Evolutionary conservation across 129 eudicot genomes (phyloP).

Genomic region (Glebionis coronaria): DNA sequence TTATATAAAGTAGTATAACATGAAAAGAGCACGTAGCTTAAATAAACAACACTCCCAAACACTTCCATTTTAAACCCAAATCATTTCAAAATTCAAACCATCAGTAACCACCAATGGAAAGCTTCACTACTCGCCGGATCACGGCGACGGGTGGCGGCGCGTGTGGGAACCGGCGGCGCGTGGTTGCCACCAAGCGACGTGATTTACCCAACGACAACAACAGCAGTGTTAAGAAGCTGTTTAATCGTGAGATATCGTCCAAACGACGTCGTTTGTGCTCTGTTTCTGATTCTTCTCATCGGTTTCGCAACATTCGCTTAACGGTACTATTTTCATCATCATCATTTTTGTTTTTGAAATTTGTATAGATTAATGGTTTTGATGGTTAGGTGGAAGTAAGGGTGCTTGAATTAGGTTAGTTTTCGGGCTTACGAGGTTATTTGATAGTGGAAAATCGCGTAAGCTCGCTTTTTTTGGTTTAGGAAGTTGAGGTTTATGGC

Average conservation of each 20-base stretch:
- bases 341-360: not conserved
- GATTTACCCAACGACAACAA: constrained; percentile 48
- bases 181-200: constrained; percentile 83
- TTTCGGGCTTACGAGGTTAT: no score
- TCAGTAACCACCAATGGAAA: not conserved
- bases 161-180: constrained; percentile 31
- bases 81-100: no score
- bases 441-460: no score
- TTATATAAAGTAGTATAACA: no score
- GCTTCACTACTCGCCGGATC: constrained; percentile 3
- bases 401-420: no score
- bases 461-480: no score
- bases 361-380: no score
- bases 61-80: no score
- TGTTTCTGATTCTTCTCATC: constrained; percentile 24
- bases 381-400: no score
- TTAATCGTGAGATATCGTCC: constrained; percentile 39
- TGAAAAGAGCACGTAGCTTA: no score
- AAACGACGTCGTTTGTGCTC: constrained; percentile 36
- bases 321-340: constrained; percentile 14
- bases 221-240: constrained; percentile 35
- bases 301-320: constrained; percentile 35
- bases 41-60: no score
- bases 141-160: constrained; percentile 17
- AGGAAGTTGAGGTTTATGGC: no score